These are phyloP conservation scores for Asterophora lycoperdoides DNA, from an alignment of 768 basidiomycete species.

Conservation along the genomic window DNA sequence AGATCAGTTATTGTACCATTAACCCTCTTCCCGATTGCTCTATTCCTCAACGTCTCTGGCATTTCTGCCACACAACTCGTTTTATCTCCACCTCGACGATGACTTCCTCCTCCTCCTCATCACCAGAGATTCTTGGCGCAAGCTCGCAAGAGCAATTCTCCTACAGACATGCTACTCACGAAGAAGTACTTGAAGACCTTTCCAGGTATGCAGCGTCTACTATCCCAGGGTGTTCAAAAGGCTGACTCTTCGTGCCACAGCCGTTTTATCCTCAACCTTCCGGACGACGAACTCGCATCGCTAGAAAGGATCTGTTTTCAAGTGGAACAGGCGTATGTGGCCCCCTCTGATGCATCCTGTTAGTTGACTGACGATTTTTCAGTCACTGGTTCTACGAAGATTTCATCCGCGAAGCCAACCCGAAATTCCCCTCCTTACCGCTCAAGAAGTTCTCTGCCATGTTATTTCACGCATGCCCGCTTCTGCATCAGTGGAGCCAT, in stretches of 20 bases:
- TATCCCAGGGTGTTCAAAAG: slow-evolving; percentile 5
- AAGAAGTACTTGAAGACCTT: slow-evolving; percentile 87
- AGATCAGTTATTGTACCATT: not conserved
- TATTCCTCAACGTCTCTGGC: slow-evolving; percentile 15
- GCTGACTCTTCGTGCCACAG: slow-evolving; percentile 33
- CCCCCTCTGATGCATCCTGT: slow-evolving; percentile 9
- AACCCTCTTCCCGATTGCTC: not conserved
- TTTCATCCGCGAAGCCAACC: slow-evolving; percentile 90
- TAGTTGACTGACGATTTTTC: slow-evolving; percentile 14
- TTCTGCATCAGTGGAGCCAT: slow-evolving; percentile 77
- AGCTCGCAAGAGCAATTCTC: slow-evolving; percentile 40
- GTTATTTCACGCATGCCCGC: slow-evolving; percentile 81
- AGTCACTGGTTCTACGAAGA: slow-evolving; percentile 99
- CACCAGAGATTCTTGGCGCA: slow-evolving; percentile 58
- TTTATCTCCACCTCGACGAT: slow-evolving; percentile 37
- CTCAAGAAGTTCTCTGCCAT: slow-evolving; percentile 93
- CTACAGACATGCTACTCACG: slow-evolving; percentile 72
- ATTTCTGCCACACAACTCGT: slow-evolving; percentile 25
- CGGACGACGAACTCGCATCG: slow-evolving; percentile 85
- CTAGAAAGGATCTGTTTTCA: slow-evolving; percentile 97
- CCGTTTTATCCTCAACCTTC: slow-evolving; percentile 95
- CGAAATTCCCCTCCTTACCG: slow-evolving; percentile 78
- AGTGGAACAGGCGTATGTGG: slow-evolving; percentile 97
- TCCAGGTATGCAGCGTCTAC: slow-evolving; percentile 58
- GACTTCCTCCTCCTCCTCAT: slow-evolving; percentile 77